These are phyloP conservation scores for Diaporthe citrichinensis DNA, from an alignment of 2,329 filamentous ascomycete species.

Conservation along the genomic window DNA sequence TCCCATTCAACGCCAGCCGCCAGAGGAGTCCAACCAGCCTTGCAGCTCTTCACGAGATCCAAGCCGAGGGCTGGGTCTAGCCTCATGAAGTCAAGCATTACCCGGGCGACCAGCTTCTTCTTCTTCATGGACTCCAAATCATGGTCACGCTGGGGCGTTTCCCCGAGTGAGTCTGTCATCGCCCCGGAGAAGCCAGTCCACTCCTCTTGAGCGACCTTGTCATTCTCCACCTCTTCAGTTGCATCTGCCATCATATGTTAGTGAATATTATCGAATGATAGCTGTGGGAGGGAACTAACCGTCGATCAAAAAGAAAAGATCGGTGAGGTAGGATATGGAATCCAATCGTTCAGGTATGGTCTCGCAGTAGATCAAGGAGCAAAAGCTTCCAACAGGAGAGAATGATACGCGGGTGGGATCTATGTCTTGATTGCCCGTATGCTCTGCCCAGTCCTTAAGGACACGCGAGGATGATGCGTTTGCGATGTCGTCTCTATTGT, in stretches of 20 bases:
- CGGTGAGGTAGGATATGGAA: conserved; percentile 2
- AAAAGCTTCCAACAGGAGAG: conserved; percentile 15
- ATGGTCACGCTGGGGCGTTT: neutral
- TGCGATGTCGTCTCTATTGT: conserved; percentile 7
- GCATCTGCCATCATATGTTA: neutral
- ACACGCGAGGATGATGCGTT: neutral
- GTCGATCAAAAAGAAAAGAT: neutral
- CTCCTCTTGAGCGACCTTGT: conserved; percentile 9
- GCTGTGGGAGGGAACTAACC: neutral
- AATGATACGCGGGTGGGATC: neutral
- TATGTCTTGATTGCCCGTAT: neutral
- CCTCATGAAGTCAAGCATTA: conserved; percentile 14
- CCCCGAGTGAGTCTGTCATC: conserved; percentile 7
- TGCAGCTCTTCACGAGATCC: neutral
- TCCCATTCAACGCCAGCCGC: neutral
- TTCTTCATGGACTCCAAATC: neutral
- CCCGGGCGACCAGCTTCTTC: conserved; percentile 1
- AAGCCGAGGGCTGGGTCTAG: conserved; percentile 3
- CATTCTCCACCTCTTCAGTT: conserved; percentile 19
- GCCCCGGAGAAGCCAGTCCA: neutral
- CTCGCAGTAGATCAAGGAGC: conserved; percentile 12
- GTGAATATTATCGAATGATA: neutral
- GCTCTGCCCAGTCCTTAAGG: neutral
- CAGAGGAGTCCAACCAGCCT: neutral
- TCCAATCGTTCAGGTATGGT: conserved; percentile 10